Base-by-base conservation (phyloP, 192 early-diverging fungal genomes). In the Coemansia sp. region DNA sequence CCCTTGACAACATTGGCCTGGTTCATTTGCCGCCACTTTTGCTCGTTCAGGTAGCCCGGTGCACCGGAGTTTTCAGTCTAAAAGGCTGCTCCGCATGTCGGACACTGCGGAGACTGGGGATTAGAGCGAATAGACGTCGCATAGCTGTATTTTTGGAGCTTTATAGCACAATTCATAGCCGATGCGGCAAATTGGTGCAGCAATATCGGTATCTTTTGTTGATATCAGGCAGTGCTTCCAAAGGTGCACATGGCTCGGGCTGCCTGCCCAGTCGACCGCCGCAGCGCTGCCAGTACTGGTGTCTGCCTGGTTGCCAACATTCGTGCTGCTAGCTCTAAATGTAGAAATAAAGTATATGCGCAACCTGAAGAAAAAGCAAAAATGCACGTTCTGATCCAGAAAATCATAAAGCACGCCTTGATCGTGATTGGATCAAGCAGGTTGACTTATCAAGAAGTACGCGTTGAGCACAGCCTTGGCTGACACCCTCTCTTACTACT, bases 51-150 rank as follows among this genome's bases (percentile, higher is more conserved):
- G 53, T 79, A 90, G 10, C 89, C 89, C 7, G 87, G 81, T 9
- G 76, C 65, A 7, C 37, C 47, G 0, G 59, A 19, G 22, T 82
- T 64, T 3, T 66, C 64, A 3, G 65, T 75, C 71, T 90, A 87
- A 25, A 90, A 87, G n/a, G 64, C 74, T 17, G 89, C 87, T 4
- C 89, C 89, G 57, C 89, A 90, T 0, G 87, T 87, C 37, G 89
- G 85, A 62, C 89, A 90, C 57, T 84, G 69, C 1, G 74, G 62
- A 19, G 51, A 59, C 37, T 76, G 76, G 5, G 48, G 56, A n/a
- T 11, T 25, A n/a, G 49, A 35, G 8, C 17, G 45, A 19, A 35
- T 55, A 25, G 53, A 29, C 25, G 25, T n/a, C 24, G 17, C 53
- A 32, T 32, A 32, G 25, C 25, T 25, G 29, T 27, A n/a, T 17